Base-by-base conservation (phyloP, 1,284 basidiomycete species). In the Cutaneotrichosporon sp. region DNA sequence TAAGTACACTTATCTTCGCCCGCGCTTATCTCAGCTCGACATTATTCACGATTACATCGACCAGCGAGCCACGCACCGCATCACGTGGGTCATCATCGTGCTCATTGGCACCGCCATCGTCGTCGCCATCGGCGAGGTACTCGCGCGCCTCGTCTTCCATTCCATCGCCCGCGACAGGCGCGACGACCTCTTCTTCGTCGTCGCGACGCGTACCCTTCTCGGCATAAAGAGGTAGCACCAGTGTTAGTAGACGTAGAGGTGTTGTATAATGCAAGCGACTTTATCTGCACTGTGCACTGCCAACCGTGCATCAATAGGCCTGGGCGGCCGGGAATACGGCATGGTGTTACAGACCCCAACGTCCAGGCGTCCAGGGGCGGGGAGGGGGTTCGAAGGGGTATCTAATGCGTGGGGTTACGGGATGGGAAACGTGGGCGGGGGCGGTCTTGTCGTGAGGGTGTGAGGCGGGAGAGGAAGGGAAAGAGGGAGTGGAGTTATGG, bases 71-170 rank as follows among this genome's bases (percentile, higher is more conserved):
- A 94, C 93, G 87, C 84, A 90, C 64, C 79, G 88, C n/a, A 89
- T 93, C 63, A 92, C 90, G 4, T 91, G 89, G 89, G 90, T 94
- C 61, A 84, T 97, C 59, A 97, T 97, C 63, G 93, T 90, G 84
- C 78, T 97, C 37, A 96, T 96, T 66, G 84, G 92, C 18, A 84
- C 86, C 1, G 91, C 90, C 4, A 87, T 87, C 70, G 72, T 93
- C 17, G 90, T 72, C 4, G 71, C 66, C 54, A 51, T 61, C 33
- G 89, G 90, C 26, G 90, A 93, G 70, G 85, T 92, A 17, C 68
- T 88, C 37, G 90, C 89, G 1, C 82, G 90, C n/a, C 78, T 87
- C 2, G 76, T 88, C 15, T 84, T 90, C 17, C 73, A 75, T 49
- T 42, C 49, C 12, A 53, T 58, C 36, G 42, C 42, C 18, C 26